phyloP scores from a whole-genome alignment of 257 asterid species.

The Haberlea rhodopensis region DNA sequence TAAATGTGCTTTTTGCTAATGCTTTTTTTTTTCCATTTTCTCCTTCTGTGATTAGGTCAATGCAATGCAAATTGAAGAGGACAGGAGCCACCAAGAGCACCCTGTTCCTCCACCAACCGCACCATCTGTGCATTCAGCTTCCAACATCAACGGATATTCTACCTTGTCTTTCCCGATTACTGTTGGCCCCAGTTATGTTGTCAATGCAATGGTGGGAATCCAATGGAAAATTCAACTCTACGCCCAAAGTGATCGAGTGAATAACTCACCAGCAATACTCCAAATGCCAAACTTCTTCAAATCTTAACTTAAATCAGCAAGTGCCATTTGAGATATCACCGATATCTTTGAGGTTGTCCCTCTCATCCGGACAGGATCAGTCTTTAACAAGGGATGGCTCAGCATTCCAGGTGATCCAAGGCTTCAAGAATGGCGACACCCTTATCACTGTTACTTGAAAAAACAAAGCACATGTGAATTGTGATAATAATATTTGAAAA shows the following conservation, averaged over 20 bases:
- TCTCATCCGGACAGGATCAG: slow-evolving; percentile 55
- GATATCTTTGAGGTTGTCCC: slow-evolving; percentile 59
- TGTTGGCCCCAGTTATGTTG: slow-evolving; percentile 39
- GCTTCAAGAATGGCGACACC: slow-evolving; percentile 50
- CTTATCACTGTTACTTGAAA: slow-evolving; percentile 50
- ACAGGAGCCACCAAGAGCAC: slow-evolving; percentile 35
- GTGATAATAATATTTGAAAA: slow-evolving; percentile 26
- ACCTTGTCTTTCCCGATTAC: slow-evolving; percentile 43
- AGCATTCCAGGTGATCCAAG: slow-evolving; percentile 30
- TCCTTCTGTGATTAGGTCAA: slow-evolving; percentile 47
- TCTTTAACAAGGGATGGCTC: slow-evolving; percentile 36
- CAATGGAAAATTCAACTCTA: slow-evolving; percentile 25
- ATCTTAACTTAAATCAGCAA: slow-evolving; percentile 44
- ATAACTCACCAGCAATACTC: slow-evolving; percentile 31
- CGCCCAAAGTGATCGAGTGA: slow-evolving; percentile 30
- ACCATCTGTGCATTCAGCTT: slow-evolving; percentile 23
- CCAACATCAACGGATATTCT: slow-evolving; percentile 44
- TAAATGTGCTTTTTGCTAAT: not conserved
- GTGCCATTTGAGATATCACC: slow-evolving; percentile 38
- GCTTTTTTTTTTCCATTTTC: not conserved
- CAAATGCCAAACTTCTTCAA: slow-evolving; percentile 34
- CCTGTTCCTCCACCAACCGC: slow-evolving; percentile 25
- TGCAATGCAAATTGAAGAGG: slow-evolving; percentile 49
- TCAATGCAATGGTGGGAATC: slow-evolving; percentile 51
- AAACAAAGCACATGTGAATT: not conserved